phyloP scores from a whole-genome alignment of 306 rosid genomes.

The Malus sylvestris region DNA sequence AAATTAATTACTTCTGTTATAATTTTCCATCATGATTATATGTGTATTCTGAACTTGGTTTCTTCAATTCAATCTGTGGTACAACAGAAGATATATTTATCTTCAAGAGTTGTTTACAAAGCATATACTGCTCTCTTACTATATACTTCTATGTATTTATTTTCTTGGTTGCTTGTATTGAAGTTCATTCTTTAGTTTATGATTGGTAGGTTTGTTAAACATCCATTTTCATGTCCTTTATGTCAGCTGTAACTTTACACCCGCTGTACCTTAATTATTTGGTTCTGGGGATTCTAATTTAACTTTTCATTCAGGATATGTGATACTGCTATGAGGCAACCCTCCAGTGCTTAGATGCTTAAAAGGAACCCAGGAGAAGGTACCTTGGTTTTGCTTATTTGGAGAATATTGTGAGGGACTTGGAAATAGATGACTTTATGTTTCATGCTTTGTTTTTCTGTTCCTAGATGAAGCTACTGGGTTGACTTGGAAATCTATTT shows the following conservation, averaged over 20 bases:
- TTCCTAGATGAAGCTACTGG: background rate
- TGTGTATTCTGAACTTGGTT: constrained; percentile 51
- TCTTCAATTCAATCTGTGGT: constrained; percentile 37
- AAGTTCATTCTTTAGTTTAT: background rate
- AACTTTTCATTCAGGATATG: constrained; percentile 88
- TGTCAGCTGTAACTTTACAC: background rate
- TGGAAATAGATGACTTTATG: constrained; percentile 26
- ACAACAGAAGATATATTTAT: constrained; percentile 13
- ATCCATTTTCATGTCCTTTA: constrained; percentile 3
- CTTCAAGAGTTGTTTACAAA: constrained; percentile 10
- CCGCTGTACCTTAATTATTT: constrained; percentile 13
- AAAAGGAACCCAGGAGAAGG: constrained; percentile 96
- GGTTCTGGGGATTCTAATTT: constrained; percentile 75
- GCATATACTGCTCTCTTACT: background rate
- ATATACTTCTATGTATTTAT: background rate
- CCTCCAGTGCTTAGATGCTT: constrained; percentile 88
- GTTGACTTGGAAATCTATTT: background rate
- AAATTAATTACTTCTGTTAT: constrained; percentile 14
- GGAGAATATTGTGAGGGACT: constrained; percentile 58
- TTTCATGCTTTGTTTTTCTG: constrained; percentile 9
- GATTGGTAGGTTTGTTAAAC: constrained; percentile 13
- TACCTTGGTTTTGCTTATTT: constrained; percentile 85
- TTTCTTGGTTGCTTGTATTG: background rate
- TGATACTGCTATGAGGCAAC: constrained; percentile 50
- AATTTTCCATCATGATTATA: constrained; percentile 27